Evolutionary conservation across 768 basidiomycete species (phyloP).

Genomic region (Hygrophoropsis aurantiaca): DNA sequence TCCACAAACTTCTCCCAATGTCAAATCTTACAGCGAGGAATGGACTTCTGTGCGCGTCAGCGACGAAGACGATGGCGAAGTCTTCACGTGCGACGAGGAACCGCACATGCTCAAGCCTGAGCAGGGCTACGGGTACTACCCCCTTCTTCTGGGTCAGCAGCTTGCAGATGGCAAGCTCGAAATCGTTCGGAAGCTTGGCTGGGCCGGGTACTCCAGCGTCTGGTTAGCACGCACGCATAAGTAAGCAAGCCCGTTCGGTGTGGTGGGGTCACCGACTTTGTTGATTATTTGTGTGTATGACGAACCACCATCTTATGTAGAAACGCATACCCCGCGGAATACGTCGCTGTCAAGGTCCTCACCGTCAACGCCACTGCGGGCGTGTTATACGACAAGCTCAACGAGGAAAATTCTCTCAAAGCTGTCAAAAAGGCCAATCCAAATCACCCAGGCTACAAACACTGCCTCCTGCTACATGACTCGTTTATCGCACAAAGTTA

Average conservation of each 20-base stretch:
- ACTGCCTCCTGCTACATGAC: slow-evolving; percentile 9
- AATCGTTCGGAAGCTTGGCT: slow-evolving; percentile 1
- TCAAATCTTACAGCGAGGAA: no score
- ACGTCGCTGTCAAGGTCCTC: no score
- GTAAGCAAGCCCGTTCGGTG: background rate
- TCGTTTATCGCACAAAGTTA: slow-evolving; percentile 2
- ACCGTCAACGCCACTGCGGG: no score
- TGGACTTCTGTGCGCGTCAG: no score
- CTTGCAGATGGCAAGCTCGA: background rate
- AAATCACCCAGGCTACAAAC: slow-evolving; percentile 7
- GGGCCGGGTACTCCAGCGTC: slow-evolving; percentile 1
- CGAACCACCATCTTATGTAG: no score
- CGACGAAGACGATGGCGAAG: no score
- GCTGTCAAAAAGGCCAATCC: slow-evolving; percentile 7
- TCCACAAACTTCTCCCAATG: no score
- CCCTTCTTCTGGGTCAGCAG: background rate
- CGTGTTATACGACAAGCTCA: no score
- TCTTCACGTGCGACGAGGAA: no score
- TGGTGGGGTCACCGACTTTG: no score
- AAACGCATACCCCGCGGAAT: no score
- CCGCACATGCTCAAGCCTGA: background rate
- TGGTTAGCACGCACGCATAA: slow-evolving; percentile 1
- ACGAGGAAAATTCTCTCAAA: background rate
- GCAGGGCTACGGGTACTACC: background rate
- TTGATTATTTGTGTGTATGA: no score